phyloP scores from a whole-genome alignment of 257 asterid species.

The Schizonepeta tenuifolia region DNA sequence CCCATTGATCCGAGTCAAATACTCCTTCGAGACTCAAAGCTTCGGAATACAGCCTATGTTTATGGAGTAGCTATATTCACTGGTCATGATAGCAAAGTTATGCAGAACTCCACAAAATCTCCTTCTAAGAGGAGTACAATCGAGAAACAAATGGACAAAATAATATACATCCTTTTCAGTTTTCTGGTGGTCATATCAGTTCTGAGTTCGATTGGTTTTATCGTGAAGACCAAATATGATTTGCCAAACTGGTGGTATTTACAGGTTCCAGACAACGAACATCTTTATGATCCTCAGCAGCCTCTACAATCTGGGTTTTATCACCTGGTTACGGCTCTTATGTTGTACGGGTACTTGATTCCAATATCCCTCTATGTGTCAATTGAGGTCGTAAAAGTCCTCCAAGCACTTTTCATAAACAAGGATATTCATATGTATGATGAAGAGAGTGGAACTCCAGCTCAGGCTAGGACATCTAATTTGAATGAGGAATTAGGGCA shows the following conservation, averaged over 20 bases:
- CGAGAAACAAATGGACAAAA: slow-evolving; percentile 93
- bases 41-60: slow-evolving; percentile 77
- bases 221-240: slow-evolving; percentile 65
- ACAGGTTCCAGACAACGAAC: slow-evolving; percentile 58
- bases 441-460: slow-evolving; percentile 92
- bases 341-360: slow-evolving; percentile 87
- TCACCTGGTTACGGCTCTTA: slow-evolving; percentile 92
- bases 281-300: slow-evolving; percentile 59
- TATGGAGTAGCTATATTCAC: slow-evolving; percentile 91
- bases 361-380: slow-evolving; percentile 97
- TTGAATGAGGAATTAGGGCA: slow-evolving; percentile 94
- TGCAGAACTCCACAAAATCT: slow-evolving; percentile 91
- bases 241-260: slow-evolving; percentile 92
- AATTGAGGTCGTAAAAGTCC: slow-evolving; percentile 90
- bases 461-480: slow-evolving; percentile 94
- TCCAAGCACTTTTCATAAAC: slow-evolving; percentile 87
- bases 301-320: slow-evolving; percentile 68
- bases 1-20: slow-evolving; percentile 92
- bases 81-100: slow-evolving; percentile 91
- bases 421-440: slow-evolving; percentile 86
- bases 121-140: slow-evolving; percentile 92
- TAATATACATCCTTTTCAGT: slow-evolving; percentile 83
- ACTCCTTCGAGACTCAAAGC: slow-evolving; percentile 95
- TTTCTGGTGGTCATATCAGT: slow-evolving; percentile 72
- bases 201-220: slow-evolving; percentile 79